Evolutionary conservation across 1,284 basidiomycete species (phyloP), one percentile per base, ranked within the genome.

Genomic region (Puccinia novopanici): DNA sequence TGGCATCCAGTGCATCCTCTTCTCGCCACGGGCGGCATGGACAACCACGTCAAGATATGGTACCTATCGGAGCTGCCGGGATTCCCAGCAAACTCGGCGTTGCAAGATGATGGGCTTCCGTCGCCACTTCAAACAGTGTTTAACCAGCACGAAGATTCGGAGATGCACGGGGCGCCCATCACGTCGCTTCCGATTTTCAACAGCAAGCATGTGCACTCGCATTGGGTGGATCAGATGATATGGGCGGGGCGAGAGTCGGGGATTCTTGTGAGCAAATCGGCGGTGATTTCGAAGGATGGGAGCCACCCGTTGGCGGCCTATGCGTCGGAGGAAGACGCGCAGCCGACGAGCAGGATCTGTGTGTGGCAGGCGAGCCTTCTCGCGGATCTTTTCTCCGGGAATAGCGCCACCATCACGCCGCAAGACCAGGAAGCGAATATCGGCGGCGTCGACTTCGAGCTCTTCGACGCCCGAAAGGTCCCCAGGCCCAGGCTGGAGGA

Each of bases 1-100:
- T 71, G 68, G 68, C 68, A 71, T 71, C 50, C 68, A n/a, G 30
- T 54, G 34, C 68, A 71, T 55, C 68, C 68, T n/a, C 68, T 71
- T 30, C 22, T 71, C 19, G 68, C 68, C 19, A 71, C 68, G 50
- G 68, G 68, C 27, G 68, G 68, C 15, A 71, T 71, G 68, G 68
- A 71, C n/a, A 71, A 71, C 54, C 68, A 71, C 9, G 68, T 71
- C 4, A 71, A 71, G 50, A 37, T 71, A 54, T 71, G 68, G 68
- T 71, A 52, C 68, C 50, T 71, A 40, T 54, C 68, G 8, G 3
- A 54, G 34, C 34, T 71, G 9, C 68, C 68, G 22, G 68, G 68
- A 54, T 54, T 71, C 27, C 50, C 68, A 5, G 34, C 19, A 9
- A 52, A 71, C 48, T 52, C 68, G 19, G 15, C 50, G 13, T 27